Evolutionary conservation across 1,284 basidiomycete genomes (phyloP).

Genomic region (Boletus semigastroideus): DNA sequence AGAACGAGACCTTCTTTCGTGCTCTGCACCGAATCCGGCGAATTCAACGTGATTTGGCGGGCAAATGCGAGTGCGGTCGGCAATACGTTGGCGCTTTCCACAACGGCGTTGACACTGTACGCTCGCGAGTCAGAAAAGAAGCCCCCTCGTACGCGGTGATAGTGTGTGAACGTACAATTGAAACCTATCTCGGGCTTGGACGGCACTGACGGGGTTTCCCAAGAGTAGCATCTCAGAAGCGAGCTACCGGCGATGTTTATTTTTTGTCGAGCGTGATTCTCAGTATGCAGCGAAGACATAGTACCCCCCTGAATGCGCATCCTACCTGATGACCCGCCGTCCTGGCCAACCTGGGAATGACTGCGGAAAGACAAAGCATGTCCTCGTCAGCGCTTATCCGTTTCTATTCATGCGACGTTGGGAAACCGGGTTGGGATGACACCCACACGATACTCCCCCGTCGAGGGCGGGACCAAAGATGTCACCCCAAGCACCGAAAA

Average conservation of each 20-base stretch:
- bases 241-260: conserved; percentile 41
- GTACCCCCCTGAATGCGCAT: conserved; percentile 19
- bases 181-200: conserved; percentile 68
- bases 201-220: conserved; percentile 65
- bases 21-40: conserved; percentile 78
- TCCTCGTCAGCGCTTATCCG: conserved; percentile 14
- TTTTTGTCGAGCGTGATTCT: conserved; percentile 7
- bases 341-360: conserved; percentile 58
- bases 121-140: conserved; percentile 18
- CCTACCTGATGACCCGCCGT: conserved; percentile 69
- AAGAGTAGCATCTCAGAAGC: conserved; percentile 79
- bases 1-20: conserved; percentile 71
- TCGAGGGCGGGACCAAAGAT: not conserved
- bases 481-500: not conserved
- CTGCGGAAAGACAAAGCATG: conserved; percentile 32
- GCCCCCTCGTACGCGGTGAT: conserved; percentile 13
- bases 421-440: not conserved
- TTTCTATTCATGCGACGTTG: conserved; percentile 9
- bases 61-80: conserved; percentile 66
- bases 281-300: conserved; percentile 28
- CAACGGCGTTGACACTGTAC: conserved; percentile 66
- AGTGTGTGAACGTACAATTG: conserved; percentile 54
- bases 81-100: conserved; percentile 56
- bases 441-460: too few relatives aligned
- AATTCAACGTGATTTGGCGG: conserved; percentile 60